These are phyloP conservation scores for Daedaleopsis sinensis DNA, from an alignment of 768 basidiomycete genomes.

Conservation along the genomic window DNA sequence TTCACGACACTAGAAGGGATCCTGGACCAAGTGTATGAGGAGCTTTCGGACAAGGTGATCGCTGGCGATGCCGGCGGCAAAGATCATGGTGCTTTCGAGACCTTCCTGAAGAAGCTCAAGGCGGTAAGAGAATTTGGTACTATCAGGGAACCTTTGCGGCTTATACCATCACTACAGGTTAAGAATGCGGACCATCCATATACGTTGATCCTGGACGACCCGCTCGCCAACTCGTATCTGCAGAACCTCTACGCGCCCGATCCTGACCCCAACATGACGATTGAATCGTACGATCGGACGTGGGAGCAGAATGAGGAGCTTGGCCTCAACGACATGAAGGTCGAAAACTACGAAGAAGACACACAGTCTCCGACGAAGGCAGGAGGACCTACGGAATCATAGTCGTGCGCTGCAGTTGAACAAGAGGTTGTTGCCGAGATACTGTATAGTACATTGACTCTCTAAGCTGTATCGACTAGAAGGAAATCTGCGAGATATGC, in stretches of 20 bases:
- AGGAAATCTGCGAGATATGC: too few species aligned
- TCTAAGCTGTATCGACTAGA: too few species aligned
- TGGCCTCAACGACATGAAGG: slow-evolving; percentile 88
- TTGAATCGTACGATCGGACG: slow-evolving; percentile 81
- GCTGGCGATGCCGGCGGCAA: slow-evolving; percentile 66
- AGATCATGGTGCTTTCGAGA: slow-evolving; percentile 61
- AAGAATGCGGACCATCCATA: slow-evolving; percentile 80
- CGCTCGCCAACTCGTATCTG: slow-evolving; percentile 92
- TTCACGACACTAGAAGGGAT: slow-evolving; percentile 98
- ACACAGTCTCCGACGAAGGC: slow-evolving; percentile 3
- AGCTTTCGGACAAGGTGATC: slow-evolving; percentile 88
- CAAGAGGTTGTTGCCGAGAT: background rate
- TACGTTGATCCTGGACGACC: slow-evolving; percentile 94
- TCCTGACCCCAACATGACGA: slow-evolving; percentile 90
- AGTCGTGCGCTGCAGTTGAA: background rate
- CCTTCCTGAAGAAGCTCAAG: slow-evolving; percentile 78
- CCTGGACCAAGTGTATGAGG: slow-evolving; percentile 91
- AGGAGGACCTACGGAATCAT: background rate
- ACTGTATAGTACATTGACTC: background rate
- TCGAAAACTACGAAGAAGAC: slow-evolving; percentile 68
- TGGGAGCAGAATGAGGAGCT: slow-evolving; percentile 94
- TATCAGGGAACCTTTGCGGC: background rate
- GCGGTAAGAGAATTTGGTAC: slow-evolving; percentile 47
- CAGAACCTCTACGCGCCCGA: slow-evolving; percentile 99
- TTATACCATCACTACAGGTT: slow-evolving; percentile 46